Base-by-base conservation (phyloP, 2,329 filamentous ascomycete genomes). In the Venturiaceae sp. region DNA sequence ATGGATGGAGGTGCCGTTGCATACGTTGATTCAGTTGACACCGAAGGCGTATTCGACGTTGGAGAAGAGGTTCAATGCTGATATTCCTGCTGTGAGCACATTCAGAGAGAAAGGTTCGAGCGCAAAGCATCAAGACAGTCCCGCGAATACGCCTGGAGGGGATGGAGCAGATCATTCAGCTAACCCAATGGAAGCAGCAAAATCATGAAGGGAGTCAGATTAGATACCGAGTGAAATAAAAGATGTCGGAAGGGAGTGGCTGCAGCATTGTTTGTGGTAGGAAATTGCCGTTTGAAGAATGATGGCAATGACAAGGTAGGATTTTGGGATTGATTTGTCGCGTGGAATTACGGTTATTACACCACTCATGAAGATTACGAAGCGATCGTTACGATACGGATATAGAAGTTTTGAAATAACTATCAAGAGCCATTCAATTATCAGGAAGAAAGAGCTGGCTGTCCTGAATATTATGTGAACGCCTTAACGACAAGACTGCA, bases 1-100 rank as follows among this genome's bases (percentile, higher is more conserved):
- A 0, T 99, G 94, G 94, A 96, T 97, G 88, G 92, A 96, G 68
- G 94, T 99, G 8, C 94, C 94, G 6, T 80, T 99, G 61, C 94
- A 99, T 72, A 96, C 90, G 8, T 80, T 99, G 53, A 97, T 99
- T 75, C 96, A 96, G 75, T 80, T 99, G 55, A 97, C 94, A 5
- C 94, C 94, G 2, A 85, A 90, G 61, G 94, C 94, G 7, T 99
- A 99, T 71, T 89, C 88, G 53, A 99, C 94, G 1, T 86, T 95
- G 60, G 90, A 97, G 70, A 83, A 94, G 71, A 82, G 90, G 47
- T 88, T 90, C 68, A 87, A 88, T 70, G 92, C 92, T 7, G 88
- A 95, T 69, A 96, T 99, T 64, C 90, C 92, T 5, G 94, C 94
- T 3, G 94, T 99, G 56, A 95, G 89, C 72, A 99, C 94, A 21